Evolutionary conservation across 257 asterid genomes (phyloP).

Genomic region (Lithospermum erythrorhizon): DNA sequence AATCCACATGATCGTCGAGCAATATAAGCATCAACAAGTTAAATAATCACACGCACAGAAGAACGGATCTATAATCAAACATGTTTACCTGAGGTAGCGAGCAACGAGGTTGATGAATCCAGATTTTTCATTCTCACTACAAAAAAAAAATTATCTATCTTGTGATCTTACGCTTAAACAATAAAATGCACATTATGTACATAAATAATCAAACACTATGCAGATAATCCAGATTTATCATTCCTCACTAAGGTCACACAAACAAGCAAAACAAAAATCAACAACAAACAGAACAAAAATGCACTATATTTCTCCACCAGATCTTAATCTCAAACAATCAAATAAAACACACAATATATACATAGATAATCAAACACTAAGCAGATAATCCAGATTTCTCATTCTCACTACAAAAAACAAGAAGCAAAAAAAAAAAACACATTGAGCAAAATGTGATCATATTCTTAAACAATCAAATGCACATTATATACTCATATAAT

Average conservation of each 20-base stretch:
- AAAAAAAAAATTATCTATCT: no score
- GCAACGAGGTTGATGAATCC: slow-evolving; percentile 35
- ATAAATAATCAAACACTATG: no score
- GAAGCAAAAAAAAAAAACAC: not conserved
- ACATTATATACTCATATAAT: not conserved
- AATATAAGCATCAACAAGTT: no score
- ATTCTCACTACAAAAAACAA: slow-evolving; percentile 46
- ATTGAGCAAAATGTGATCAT: not conserved
- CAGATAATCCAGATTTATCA: no score
- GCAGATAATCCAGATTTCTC: slow-evolving; percentile 18
- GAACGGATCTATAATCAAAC: not conserved
- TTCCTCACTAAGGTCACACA: no score
- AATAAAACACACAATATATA: not conserved
- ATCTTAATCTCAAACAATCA: not conserved
- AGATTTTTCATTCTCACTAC: slow-evolving; percentile 82
- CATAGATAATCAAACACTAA: no score
- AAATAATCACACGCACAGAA: no score
- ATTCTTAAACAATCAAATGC: not conserved
- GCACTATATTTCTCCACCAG: no score
- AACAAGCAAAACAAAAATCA: no score
- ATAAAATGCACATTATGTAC: not conserved
- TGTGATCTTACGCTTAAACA: not conserved
- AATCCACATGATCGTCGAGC: not conserved
- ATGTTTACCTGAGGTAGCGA: slow-evolving; percentile 75
- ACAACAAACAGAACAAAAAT: no score